These are phyloP conservation scores for Quercus tomentella DNA, from an alignment of 331 rosid species.

Conservation along the genomic window DNA sequence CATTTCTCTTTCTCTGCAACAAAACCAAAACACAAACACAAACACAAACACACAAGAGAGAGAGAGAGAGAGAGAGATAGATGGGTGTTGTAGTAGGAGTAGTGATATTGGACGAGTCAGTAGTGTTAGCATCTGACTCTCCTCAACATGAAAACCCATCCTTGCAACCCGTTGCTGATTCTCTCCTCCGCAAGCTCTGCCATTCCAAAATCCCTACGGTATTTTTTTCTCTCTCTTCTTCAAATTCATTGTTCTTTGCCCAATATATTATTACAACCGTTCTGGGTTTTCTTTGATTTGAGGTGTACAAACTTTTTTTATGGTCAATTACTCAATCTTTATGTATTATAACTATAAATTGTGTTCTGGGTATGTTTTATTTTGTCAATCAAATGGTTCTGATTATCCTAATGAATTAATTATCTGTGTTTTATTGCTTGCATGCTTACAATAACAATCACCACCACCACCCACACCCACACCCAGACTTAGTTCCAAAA, in stretches of 20 bases:
- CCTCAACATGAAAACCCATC: conserved; percentile 18
- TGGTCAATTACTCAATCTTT: not conserved
- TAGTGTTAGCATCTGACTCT: conserved; percentile 23
- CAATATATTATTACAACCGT: too few species aligned
- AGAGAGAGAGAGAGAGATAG: not conserved
- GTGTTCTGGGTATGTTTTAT: too few species aligned
- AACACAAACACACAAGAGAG: too few species aligned
- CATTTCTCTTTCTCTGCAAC: too few species aligned
- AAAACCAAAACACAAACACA: too few species aligned
- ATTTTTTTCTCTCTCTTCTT: not conserved
- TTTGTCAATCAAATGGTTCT: not conserved
- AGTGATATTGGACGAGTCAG: conserved; percentile 64
- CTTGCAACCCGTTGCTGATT: conserved; percentile 34
- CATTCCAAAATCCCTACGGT: conserved; percentile 42
- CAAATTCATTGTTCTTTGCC: too few species aligned
- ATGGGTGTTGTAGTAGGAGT: conserved; percentile 42
- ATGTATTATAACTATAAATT: not conserved
- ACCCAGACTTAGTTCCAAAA: too few species aligned
- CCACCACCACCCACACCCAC: too few species aligned
- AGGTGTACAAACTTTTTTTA: not conserved
- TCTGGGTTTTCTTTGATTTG: not conserved
- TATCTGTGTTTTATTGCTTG: too few species aligned
- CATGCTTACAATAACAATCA: too few species aligned
- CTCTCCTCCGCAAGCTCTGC: conserved; percentile 52
- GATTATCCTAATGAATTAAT: not conserved